phyloP scores from a whole-genome alignment of 768 basidiomycete genomes.

The Leccinum arenicola region DNA sequence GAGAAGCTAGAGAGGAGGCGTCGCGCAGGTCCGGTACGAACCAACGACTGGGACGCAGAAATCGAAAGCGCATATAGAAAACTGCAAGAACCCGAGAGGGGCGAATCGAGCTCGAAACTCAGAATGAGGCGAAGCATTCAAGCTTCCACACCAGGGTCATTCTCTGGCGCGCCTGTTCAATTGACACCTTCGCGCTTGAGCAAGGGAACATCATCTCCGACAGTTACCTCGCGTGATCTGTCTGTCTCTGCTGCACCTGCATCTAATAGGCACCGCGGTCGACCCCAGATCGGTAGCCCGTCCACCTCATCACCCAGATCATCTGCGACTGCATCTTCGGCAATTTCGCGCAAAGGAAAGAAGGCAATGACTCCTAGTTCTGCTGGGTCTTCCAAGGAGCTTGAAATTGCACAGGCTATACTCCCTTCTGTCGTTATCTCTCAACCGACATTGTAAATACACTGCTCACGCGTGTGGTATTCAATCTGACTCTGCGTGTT shows the following conservation, averaged over 20 bases:
- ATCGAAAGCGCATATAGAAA: constrained; percentile 19
- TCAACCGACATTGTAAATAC: constrained; percentile 23
- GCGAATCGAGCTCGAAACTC: constrained; percentile 23
- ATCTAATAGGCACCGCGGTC: constrained; percentile 6
- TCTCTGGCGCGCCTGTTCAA: background rate
- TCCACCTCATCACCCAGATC: constrained; percentile 16
- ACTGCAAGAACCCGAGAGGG: constrained; percentile 26
- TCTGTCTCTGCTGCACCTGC: constrained; percentile 13
- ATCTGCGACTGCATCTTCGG: background rate
- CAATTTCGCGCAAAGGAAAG: constrained; percentile 7
- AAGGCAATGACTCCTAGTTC: constrained; percentile 9
- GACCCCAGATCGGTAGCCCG: constrained; percentile 2
- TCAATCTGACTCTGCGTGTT: constrained; percentile 2
- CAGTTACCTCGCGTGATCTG: constrained; percentile 10
- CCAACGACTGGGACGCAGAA: constrained; percentile 27
- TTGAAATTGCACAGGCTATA: background rate
- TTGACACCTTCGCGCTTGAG: constrained; percentile 3
- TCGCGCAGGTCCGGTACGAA: constrained; percentile 4
- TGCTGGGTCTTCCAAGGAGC: constrained; percentile 10
- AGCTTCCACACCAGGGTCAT: constrained; percentile 7
- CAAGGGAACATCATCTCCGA: constrained; percentile 14
- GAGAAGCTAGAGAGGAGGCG: constrained; percentile 38
- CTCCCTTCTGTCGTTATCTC: constrained; percentile 20
- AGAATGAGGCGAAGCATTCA: constrained; percentile 17
- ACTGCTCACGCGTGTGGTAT: background rate